Conservation (phyloP, 1,284 basidiomycete genomes). For the Mycena sp. region DNA sequence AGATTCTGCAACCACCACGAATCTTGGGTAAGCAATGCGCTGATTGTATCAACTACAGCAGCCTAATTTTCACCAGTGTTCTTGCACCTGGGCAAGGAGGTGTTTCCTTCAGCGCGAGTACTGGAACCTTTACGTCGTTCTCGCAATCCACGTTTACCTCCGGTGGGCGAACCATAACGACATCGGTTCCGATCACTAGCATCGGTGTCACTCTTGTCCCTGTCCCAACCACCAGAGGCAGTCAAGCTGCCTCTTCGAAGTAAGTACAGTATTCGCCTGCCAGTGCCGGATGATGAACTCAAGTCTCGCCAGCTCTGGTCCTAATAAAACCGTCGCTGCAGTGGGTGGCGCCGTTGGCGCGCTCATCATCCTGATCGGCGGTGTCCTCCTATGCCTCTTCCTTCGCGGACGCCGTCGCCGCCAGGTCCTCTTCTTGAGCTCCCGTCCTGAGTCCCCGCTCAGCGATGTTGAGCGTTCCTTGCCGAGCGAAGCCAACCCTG, state of each 20-base stretch:
- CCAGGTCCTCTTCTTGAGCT: constrained; percentile 26
- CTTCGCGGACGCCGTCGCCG: constrained; percentile 23
- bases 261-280: not conserved
- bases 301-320: not conserved
- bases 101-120: no score
- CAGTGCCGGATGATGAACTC: not conserved
- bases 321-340: constrained; percentile 6
- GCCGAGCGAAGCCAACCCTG: constrained; percentile 1
- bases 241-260: not conserved
- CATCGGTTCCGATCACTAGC: not conserved
- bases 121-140: no score
- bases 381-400: constrained; percentile 21
- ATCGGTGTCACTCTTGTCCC: constrained; percentile 5
- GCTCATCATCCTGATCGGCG: constrained; percentile 12
- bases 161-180: not conserved
- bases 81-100: no score
- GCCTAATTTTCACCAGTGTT: no score
- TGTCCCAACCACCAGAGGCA: not conserved
- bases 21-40: no score
- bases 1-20: no score
- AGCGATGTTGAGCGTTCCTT: constrained; percentile 19
- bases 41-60: no score
- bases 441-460: constrained; percentile 24
- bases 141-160: not conserved
- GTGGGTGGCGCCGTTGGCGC: constrained; percentile 24